These are phyloP conservation scores for Cladosporium halotolerans DNA, from an alignment of 2,329 filamentous ascomycete species.

Conservation along the genomic window DNA sequence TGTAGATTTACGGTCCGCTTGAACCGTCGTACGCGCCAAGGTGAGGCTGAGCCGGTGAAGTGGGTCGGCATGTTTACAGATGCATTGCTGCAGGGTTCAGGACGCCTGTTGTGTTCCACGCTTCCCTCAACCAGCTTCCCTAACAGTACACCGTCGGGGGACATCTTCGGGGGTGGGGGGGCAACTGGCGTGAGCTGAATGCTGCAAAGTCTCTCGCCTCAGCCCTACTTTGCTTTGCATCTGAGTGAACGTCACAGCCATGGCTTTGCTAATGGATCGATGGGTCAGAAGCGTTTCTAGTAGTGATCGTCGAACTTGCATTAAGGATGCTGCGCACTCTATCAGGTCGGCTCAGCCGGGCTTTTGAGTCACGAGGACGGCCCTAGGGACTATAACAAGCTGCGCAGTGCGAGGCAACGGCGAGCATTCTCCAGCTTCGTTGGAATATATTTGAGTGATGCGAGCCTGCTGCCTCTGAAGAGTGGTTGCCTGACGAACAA, in stretches of 20 bases:
- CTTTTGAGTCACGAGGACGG: background rate
- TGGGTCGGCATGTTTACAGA: background rate
- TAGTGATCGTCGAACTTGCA: background rate
- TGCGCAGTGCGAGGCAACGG: background rate
- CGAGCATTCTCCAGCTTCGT: background rate
- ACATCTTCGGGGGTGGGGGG: too few relatives aligned
- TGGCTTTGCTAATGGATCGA: background rate
- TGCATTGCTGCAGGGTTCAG: background rate
- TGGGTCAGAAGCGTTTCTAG: background rate
- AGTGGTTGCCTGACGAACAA: background rate
- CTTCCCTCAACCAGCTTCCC: background rate
- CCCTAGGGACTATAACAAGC: background rate
- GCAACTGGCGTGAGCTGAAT: background rate
- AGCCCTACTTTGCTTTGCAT: background rate
- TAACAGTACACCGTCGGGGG: too few relatives aligned
- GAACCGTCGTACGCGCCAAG: background rate
- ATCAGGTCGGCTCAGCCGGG: background rate
- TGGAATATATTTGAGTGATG: background rate
- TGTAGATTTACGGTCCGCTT: background rate
- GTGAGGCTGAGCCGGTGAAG: background rate
- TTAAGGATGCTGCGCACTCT: background rate
- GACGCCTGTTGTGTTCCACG: background rate
- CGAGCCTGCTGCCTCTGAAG: background rate
- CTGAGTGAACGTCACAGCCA: background rate
- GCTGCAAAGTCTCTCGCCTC: background rate